Conservation (phyloP, 1,284 basidiomycete species). For the Malassezia slooffiae region DNA sequence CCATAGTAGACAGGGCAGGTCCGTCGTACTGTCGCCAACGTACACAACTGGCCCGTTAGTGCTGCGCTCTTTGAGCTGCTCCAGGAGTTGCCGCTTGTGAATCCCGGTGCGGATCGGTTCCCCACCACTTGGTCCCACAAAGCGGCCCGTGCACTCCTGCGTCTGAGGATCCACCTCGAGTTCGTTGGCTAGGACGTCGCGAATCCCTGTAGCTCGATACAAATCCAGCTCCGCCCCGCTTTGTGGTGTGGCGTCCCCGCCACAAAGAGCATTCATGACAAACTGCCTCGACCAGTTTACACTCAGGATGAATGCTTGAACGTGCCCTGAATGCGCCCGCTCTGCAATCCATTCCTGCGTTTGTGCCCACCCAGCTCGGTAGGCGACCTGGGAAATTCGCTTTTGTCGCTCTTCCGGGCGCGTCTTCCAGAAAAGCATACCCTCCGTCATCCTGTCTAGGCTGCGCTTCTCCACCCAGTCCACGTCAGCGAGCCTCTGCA, state of each 20-base stretch:
- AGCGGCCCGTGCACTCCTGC: constrained; percentile 20
- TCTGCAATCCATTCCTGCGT: constrained; percentile 16
- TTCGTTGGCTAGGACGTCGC: constrained; percentile 24
- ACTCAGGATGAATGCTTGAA: constrained; percentile 26
- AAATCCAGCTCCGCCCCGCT: neutral
- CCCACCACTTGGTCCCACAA: constrained; percentile 15
- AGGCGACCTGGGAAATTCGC: constrained; percentile 14
- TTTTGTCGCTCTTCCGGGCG: neutral
- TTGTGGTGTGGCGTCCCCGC: neutral
- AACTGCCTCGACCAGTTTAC: constrained; percentile 38
- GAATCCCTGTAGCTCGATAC: neutral
- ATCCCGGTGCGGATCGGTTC: constrained; percentile 23
- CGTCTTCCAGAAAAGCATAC: constrained; percentile 26
- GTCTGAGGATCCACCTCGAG: constrained; percentile 15
- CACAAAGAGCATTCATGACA: constrained; percentile 18
- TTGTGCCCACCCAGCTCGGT: constrained; percentile 21
- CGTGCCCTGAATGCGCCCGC: neutral
- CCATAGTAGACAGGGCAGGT: constrained; percentile 28
- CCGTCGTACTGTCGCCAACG: constrained; percentile 38
- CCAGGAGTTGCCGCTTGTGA: constrained; percentile 25
- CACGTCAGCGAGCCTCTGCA: constrained; percentile 18
- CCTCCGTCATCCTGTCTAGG: constrained; percentile 19
- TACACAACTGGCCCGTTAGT: constrained; percentile 15
- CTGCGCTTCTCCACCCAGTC: constrained; percentile 23
- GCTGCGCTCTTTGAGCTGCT: neutral